phyloP scores from a whole-genome alignment of 257 asterid genomes.

The Lavandula angustifolia region DNA sequence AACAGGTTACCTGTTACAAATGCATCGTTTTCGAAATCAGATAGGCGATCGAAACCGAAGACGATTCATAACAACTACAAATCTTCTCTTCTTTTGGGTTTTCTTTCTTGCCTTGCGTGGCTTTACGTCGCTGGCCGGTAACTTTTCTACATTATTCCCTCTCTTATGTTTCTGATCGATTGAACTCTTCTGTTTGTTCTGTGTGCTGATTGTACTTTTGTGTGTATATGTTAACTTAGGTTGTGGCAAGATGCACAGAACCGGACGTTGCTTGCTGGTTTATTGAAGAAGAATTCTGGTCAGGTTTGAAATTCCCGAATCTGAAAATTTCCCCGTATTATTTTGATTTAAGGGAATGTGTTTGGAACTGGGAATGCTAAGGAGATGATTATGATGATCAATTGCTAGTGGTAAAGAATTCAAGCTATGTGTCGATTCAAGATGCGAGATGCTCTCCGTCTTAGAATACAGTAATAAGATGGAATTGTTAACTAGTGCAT shows the following conservation, averaged over 20 bases:
- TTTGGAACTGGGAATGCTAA: slow-evolving; percentile 1
- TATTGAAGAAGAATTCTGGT: slow-evolving; percentile 55
- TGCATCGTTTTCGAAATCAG: slow-evolving; percentile 54
- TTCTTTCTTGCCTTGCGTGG: slow-evolving; percentile 91
- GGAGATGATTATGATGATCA: background rate
- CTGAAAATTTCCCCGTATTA: slow-evolving; percentile 3
- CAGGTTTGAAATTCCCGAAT: slow-evolving; percentile 56
- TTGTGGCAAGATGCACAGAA: slow-evolving; percentile 96
- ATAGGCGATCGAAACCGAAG: slow-evolving; percentile 82
- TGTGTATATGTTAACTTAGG: slow-evolving; percentile 38
- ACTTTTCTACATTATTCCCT: background rate
- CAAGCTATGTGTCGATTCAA: slow-evolving; percentile 6
- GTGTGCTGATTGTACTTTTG: background rate
- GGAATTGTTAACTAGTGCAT: background rate
- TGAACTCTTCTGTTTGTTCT: background rate
- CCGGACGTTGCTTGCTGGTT: slow-evolving; percentile 55
- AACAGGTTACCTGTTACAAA: slow-evolving; percentile 55
- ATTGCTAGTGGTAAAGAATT: slow-evolving; percentile 6
- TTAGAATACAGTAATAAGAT: background rate
- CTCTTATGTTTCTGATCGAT: background rate
- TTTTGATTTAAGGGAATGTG: slow-evolving; percentile 18
- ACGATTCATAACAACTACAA: slow-evolving; percentile 52
- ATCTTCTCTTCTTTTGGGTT: slow-evolving; percentile 68
- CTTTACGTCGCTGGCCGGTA: slow-evolving; percentile 94
- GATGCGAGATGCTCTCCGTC: slow-evolving; percentile 1